Evolutionary conservation across 2,329 filamentous ascomycete species (phyloP).

Genomic region (Ilyonectria robusta): DNA sequence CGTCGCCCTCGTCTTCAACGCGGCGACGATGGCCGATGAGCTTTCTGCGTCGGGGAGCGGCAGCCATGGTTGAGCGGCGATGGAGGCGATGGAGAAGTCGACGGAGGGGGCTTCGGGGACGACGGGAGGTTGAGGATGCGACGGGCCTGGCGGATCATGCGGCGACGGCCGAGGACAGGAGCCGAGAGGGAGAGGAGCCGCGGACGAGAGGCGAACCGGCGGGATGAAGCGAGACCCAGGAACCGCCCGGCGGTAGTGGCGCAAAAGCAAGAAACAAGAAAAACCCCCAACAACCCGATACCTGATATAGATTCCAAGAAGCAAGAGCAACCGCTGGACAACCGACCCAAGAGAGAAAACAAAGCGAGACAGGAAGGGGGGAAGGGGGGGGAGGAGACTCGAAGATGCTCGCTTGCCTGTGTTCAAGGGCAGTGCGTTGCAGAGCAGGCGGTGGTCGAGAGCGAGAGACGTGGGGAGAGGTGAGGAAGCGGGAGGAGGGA

Average conservation of each 20-base stretch:
- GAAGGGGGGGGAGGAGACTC: slow-evolving; percentile 35
- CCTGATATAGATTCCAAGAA: slow-evolving; percentile 34
- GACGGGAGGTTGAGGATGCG: slow-evolving; percentile 46
- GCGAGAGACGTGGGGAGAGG: slow-evolving; percentile 38
- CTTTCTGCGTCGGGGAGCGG: slow-evolving; percentile 71
- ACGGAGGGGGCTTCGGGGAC: slow-evolving; percentile 50
- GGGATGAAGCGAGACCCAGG: slow-evolving; percentile 41
- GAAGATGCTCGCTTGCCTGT: slow-evolving; percentile 45
- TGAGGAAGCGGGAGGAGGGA: slow-evolving; percentile 32
- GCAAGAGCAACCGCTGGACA: slow-evolving; percentile 46
- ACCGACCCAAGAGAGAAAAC: slow-evolving; percentile 40
- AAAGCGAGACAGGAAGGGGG: slow-evolving; percentile 31
- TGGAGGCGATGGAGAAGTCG: slow-evolving; percentile 48
- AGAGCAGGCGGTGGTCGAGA: slow-evolving; percentile 39
- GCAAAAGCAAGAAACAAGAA: slow-evolving; percentile 39
- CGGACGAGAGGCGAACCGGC: slow-evolving; percentile 27
- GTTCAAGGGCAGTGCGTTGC: slow-evolving; percentile 39
- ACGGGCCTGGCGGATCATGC: slow-evolving; percentile 48
- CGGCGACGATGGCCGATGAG: slow-evolving; percentile 77
- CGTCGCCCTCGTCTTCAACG: slow-evolving; percentile 79
- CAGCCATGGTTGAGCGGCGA: slow-evolving; percentile 53
- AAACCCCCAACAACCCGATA: slow-evolving; percentile 35
- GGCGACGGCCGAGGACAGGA: slow-evolving; percentile 40
- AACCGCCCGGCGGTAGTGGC: slow-evolving; percentile 48
- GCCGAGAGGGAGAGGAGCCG: slow-evolving; percentile 33